These are phyloP conservation scores for Dendrothele bispora DNA, from an alignment of 768 basidiomycete species.

Conservation along the genomic window DNA sequence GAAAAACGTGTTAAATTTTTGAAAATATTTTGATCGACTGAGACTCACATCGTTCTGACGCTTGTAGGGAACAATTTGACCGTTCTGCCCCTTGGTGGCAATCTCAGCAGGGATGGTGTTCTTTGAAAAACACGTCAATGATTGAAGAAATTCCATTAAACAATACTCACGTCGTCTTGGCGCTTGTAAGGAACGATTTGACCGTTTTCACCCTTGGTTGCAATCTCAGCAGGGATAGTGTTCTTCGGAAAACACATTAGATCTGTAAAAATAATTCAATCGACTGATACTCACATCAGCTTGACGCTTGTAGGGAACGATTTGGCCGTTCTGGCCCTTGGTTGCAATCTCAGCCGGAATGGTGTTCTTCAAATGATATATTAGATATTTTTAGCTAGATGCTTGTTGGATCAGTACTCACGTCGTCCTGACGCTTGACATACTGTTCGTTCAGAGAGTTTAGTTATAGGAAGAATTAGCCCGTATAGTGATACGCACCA, in stretches of 20 bases:
- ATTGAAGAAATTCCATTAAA: background rate
- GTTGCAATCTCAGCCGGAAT: conserved; percentile 19
- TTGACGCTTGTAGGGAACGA: conserved; percentile 22
- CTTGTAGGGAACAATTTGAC: conserved; percentile 28
- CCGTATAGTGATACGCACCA: conserved; percentile 44
- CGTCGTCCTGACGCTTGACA: conserved; percentile 36
- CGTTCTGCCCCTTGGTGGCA: conserved; percentile 33
- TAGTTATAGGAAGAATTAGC: conserved; percentile 26
- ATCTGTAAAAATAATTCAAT: no score
- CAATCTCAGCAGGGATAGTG: background rate
- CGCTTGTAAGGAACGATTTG: conserved; percentile 5
- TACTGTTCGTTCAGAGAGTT: conserved; percentile 24
- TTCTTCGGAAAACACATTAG: no score
- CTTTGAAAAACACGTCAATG: background rate
- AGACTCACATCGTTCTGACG: no score
- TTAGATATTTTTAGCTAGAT: no score
- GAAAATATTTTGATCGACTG: no score
- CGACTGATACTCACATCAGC: no score
- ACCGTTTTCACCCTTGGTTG: background rate
- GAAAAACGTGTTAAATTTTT: background rate
- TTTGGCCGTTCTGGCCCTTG: conserved; percentile 26
- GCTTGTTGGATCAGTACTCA: conserved; percentile 28
- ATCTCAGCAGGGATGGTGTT: conserved; percentile 28
- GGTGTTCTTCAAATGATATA: conserved; percentile 4
- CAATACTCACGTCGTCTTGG: background rate